phyloP scores from a whole-genome alignment of 805 yeast species.

The Hanseniaspora valbyensis region DNA sequence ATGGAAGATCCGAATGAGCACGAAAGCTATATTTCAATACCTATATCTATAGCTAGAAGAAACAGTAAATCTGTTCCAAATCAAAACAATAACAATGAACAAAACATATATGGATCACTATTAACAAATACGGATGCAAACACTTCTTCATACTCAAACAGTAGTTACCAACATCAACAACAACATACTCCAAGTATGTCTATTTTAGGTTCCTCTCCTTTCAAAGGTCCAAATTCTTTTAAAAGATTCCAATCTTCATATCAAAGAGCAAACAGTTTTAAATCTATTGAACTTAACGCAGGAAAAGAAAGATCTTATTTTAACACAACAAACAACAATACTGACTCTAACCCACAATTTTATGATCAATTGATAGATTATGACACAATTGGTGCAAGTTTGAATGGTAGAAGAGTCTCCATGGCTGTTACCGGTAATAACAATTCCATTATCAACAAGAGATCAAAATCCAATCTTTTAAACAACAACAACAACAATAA shows the following conservation, averaged over 20 bases:
- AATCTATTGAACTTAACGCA: constrained; percentile 38
- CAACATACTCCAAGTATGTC: constrained; percentile 20
- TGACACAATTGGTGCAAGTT: constrained; percentile 53
- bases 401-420: constrained; percentile 53
- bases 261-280: constrained; percentile 67
- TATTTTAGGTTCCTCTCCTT: constrained; percentile 29
- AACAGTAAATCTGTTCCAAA: not conserved
- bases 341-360: not conserved
- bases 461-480: not conserved
- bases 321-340: constrained; percentile 30
- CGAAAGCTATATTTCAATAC: constrained; percentile 8
- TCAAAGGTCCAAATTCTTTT: constrained; percentile 55
- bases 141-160: not conserved
- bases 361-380: constrained; percentile 61
- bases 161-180: constrained; percentile 9
- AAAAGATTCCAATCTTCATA: constrained; percentile 71
- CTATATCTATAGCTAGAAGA: constrained; percentile 11
- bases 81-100: not conserved
- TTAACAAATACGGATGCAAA: not conserved
- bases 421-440: constrained; percentile 25
- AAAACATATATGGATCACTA: not conserved
- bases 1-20: constrained; percentile 4
- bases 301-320: constrained; percentile 49
- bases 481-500: not conserved
- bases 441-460: not conserved